Evolutionary conservation across 2,329 filamentous ascomycete genomes (phyloP).

Genomic region (Epichloe scottii): DNA sequence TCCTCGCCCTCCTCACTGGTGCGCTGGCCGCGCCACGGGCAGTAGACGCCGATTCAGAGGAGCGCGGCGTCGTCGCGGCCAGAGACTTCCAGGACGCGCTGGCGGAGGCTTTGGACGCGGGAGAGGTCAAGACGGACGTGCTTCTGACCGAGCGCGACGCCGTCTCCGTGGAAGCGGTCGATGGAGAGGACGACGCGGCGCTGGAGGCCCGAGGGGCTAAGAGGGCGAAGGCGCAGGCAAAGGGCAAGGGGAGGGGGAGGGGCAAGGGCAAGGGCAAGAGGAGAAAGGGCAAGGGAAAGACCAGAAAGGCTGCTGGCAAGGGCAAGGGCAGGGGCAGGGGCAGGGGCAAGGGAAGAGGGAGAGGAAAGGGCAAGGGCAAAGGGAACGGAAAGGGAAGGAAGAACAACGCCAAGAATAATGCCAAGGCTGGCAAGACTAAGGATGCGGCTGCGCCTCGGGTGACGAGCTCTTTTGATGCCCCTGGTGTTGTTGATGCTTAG

Average conservation of each 20-base stretch:
- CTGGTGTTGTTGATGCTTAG: neutral
- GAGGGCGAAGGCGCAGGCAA: neutral
- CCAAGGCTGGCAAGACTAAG: neutral
- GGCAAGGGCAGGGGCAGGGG: no score
- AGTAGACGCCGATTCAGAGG: neutral
- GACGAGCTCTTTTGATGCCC: neutral
- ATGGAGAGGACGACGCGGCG: neutral
- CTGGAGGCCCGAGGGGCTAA: neutral
- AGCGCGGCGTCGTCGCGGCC: neutral
- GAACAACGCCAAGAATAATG: neutral
- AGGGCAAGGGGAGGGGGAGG: neutral
- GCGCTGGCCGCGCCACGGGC: slow-evolving; percentile 5
- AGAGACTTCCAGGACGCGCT: neutral
- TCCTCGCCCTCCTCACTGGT: slow-evolving; percentile 6
- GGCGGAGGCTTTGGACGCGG: neutral
- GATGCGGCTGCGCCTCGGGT: neutral
- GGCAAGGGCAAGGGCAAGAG: neutral
- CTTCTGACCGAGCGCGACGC: neutral
- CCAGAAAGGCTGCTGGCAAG: neutral
- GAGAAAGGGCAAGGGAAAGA: neutral
- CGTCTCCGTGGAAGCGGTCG: neutral
- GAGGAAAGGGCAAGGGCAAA: neutral
- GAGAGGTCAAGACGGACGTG: neutral
- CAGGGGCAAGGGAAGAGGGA: no score
- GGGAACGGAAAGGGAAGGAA: neutral